A percentile compares a stretch with the other conserved stretches of the same genome.
phyloP scores from a whole-genome alignment of 106 monocot genomes.

The Xerophyta viscosa region DNA sequence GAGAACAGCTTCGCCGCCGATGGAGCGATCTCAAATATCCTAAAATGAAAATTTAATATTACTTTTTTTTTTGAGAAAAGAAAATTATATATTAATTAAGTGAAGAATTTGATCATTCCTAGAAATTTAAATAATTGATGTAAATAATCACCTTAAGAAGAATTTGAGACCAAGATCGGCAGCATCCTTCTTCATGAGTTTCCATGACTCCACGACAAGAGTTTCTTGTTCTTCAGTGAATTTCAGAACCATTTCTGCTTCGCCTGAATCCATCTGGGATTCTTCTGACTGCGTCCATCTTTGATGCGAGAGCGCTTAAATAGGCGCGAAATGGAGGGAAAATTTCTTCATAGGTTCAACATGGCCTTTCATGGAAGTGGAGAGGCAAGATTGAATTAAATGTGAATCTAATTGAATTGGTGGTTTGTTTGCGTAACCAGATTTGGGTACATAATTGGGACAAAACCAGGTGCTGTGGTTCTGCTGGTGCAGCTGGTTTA shows the following conservation, averaged over 20 bases:
- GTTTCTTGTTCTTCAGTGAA: slow-evolving; percentile 63
- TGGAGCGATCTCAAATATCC: slow-evolving; percentile 81
- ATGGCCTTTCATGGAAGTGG: not conserved
- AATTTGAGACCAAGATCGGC: slow-evolving; percentile 40
- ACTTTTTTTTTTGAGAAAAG: not conserved
- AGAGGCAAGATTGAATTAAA: no score
- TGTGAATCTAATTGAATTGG: no score
- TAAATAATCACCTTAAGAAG: slow-evolving; percentile 50
- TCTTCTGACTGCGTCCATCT: not conserved
- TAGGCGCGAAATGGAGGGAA: not conserved
- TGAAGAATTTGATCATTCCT: not conserved
- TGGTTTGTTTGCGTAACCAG: no score
- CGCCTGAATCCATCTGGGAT: not conserved
- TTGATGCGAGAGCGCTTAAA: not conserved
- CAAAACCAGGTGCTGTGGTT: no score
- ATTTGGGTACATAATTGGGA: no score
- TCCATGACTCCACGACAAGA: slow-evolving; percentile 60
- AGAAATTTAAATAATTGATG: not conserved
- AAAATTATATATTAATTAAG: not conserved
- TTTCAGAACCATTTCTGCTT: not conserved
- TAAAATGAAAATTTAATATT: not conserved
- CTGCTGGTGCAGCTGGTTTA: no score
- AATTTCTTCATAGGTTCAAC: not conserved
- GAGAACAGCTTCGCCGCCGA: slow-evolving; percentile 49
- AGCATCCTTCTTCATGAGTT: slow-evolving; percentile 54